Evolutionary conservation across 305 asterid genomes (phyloP), one percentile per base, ranked within the genome.

Genomic region (Fraxinus albicans): DNA sequence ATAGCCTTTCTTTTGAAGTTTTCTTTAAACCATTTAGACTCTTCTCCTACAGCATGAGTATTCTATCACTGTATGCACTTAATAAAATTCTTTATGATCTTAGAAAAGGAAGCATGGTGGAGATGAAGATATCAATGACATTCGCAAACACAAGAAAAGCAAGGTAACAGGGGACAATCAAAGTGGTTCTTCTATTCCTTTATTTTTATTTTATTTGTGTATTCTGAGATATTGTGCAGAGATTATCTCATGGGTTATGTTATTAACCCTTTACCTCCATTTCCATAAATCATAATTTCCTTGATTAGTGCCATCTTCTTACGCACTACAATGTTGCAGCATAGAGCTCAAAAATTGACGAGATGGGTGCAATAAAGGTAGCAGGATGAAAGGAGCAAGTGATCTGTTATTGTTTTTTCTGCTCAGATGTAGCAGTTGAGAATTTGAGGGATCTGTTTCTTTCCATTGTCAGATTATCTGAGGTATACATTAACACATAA

Each of bases 311-410:
- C 74, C 53, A 15, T 80, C 79, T 88, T 77, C 83, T 83, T 74
- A 80, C 79, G 9, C 77, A 74, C 79, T 84, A 77, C 69, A 77
- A 63, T 74, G 73, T 44, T 90, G 91, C 94, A 91, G 95, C 92
- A 90, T 79, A 93, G 85, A 90, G 92, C 91, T 88, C 91, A 87
- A 91, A 89, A 89, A 90, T 89, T 77, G 94, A 86, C 35, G 94
- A 84, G 84, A 83, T 87, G 86, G 90, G 92, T 63, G 85, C 84
- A 29, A 86, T 85, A 83, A 85, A 86, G 87, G 88, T 86, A 69
- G 91, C 93, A 65, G 88, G 85, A 47, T 90, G 77, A 81, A 63
- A 77, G 79, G 40, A 63, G 79, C 81, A 63, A 55, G 77, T 9
- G 74, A 29, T 67, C 74, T 67, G 36, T 67, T 67, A 67, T 27